phyloP scores from a whole-genome alignment of 2,329 filamentous ascomycete genomes.

The Tolypocladium guangdongense region DNA sequence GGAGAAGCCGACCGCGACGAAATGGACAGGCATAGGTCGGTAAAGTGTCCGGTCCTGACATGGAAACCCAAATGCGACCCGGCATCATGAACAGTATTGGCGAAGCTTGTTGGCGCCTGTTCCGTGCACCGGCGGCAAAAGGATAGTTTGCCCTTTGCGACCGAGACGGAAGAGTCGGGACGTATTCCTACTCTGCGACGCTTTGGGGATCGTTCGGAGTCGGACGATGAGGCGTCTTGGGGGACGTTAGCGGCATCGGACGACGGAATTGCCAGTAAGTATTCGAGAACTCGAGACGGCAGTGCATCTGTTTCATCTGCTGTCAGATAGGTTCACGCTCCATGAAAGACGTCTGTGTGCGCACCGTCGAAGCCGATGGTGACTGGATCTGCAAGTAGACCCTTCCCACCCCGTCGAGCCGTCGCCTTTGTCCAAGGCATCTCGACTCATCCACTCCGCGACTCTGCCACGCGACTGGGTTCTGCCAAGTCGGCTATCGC shows the following conservation, averaged over 20 bases:
- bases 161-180: slow-evolving; percentile 10
- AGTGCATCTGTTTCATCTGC: slow-evolving; percentile 11
- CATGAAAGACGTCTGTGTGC: neutral
- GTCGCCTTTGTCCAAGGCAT: neutral
- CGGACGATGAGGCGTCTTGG: slow-evolving; percentile 2
- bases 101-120: slow-evolving; percentile 1
- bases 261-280: slow-evolving; percentile 11
- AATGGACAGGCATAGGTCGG: slow-evolving; percentile 7
- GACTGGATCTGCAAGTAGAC: neutral
- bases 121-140: slow-evolving; percentile 15
- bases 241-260: slow-evolving; percentile 2
- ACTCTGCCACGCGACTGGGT: neutral
- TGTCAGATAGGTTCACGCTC: neutral
- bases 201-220: slow-evolving; percentile 15
- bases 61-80: slow-evolving; percentile 11
- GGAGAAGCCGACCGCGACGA: slow-evolving; percentile 5
- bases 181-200: slow-evolving; percentile 16
- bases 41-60: slow-evolving; percentile 1
- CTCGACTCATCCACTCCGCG: neutral
- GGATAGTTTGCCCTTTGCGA: slow-evolving; percentile 13
- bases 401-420: neutral
- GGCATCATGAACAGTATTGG: slow-evolving; percentile 8
- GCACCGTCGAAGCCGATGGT: neutral
- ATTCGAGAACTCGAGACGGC: slow-evolving; percentile 11
- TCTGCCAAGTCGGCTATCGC: neutral